Base-by-base conservation (phyloP, 2,329 filamentous ascomycete genomes). In the Annulohypoxylon truncatum region DNA sequence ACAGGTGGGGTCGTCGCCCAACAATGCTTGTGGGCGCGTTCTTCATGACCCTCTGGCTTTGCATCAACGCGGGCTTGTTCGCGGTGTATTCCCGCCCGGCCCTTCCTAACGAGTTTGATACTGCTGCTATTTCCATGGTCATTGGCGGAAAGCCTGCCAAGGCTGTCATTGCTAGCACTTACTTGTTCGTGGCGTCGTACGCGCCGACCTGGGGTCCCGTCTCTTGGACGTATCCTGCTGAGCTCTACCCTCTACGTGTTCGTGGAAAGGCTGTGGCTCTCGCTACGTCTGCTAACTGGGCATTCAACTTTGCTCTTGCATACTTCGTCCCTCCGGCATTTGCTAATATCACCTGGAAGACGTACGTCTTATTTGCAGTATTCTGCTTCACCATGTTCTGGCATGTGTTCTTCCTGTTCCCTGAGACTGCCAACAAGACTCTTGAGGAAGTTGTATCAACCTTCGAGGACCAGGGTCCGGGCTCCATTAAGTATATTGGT, bases 1-100 rank as follows among this genome's bases (percentile, higher is more conserved):
- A 96, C 71, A 83, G 84, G 59, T 92, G 90, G 88, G 92, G 92
- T 48, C 91, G 92, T 68, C 91, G 91, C 42, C 82, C 82, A 1
- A 87, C 90, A 3, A 82, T 93, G 33, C 81, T 93, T n/a, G 74
- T 88, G 24, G 91, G 90, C 51, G 86, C 89, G 4, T 79, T 85
- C 22, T 79, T 91, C 48, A 92, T 93, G 90, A 81, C 79, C 72
- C 75, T 81, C 26, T 84, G 79, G 77, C 77, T 84, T 57, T 81
- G 78, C 69, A 72, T 82, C 74, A 84, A 83, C 57, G 83, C 82
- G 9, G 81, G 77, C 46, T 72, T 85, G 8, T 80, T 85, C 52
- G 82, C 79, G 2, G 74, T 77, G 3, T 82, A 84, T 71, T 79
- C 80, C 12, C 76, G 71, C 31, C 73, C 72, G 1, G 78, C 79